Percentiles rank a stretch among this genome's conserved stretches.
Conservation (phyloP, 306 rosid genomes). For the Castanopsis chinensis region DNA sequence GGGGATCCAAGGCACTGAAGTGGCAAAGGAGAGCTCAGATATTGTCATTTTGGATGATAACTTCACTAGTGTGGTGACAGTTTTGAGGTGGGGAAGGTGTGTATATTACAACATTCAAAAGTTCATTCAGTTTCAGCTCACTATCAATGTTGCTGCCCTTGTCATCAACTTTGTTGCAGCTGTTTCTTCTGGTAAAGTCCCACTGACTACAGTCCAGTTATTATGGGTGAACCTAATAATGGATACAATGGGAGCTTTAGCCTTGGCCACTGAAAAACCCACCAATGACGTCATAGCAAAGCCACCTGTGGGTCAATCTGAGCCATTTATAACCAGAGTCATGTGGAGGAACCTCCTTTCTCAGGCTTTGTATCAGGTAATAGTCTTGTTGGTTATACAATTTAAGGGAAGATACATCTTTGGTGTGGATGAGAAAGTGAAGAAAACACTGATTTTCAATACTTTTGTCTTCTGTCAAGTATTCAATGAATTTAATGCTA, state of each 20-base stretch:
- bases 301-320: slow-evolving; percentile 8
- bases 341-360: slow-evolving; percentile 31
- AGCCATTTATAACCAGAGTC: slow-evolving; percentile 20
- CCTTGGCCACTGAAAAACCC: slow-evolving; percentile 26
- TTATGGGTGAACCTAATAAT: slow-evolving; percentile 30
- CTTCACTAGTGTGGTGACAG: slow-evolving; percentile 15
- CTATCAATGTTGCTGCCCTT: slow-evolving; percentile 24
- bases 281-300: slow-evolving; percentile 17
- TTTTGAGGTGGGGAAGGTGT: slow-evolving; percentile 30
- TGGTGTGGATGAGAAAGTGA: slow-evolving; percentile 20
- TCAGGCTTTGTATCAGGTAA: slow-evolving; percentile 30
- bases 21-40: slow-evolving; percentile 32
- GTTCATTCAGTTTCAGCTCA: slow-evolving; percentile 32
- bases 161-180: slow-evolving; percentile 19
- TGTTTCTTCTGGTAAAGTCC: slow-evolving; percentile 26
- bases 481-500: slow-evolving; percentile 29
- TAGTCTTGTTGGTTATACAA: slow-evolving; percentile 11
- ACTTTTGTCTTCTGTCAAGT: slow-evolving; percentile 28
- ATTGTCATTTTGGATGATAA: slow-evolving; percentile 24
- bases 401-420: slow-evolving; percentile 25
- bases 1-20: slow-evolving; percentile 34
- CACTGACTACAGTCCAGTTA: slow-evolving; percentile 24
- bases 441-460: slow-evolving; percentile 25
- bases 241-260: slow-evolving; percentile 36
- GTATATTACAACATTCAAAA: slow-evolving; percentile 28